Base-by-base conservation (phyloP, 768 basidiomycete species). In the Pisolithus microcarpus region DNA sequence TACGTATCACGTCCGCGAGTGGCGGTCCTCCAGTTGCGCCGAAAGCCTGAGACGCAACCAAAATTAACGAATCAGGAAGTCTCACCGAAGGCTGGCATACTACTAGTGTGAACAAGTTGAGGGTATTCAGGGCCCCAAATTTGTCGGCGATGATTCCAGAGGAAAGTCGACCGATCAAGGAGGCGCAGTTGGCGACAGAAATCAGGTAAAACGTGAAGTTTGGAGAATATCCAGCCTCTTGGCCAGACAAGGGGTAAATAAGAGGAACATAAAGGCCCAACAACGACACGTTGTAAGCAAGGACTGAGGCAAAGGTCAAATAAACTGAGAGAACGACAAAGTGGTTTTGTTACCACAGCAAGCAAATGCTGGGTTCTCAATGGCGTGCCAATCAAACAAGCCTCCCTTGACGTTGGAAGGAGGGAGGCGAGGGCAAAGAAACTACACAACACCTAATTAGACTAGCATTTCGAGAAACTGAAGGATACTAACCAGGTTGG, bases 391-490 rank as follows among this genome's bases (percentile, higher is more conserved):
- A 57, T 81, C 80, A 46, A 82, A 66, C 21, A 86, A 58, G 7
- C 82, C 80, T 4, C 82, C 80, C 7, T 67, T 61, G 6, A 72
- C 68, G 40, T 76, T 71, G 8, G 63, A 70, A 2, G 80, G 77
- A 0, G 79, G 78, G 1, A 82, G 64, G 2, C 79, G 72, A 34
- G 76, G 69, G 56, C 63, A 59, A 21, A 72, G 51, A 18, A 43
- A 11, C 49, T 43, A 8, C 7, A 3, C 19, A 63, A 58, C 21
- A 44, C 34, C 54, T 23, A 28, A 31, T 39, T 58, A 19, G 71
- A 51, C 19, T 64, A 61, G 34, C 54, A 23, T 38, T 71, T 68
- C 11, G 9, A 45, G 30, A 18, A 26, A 21, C 19, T 40, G 10
- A 11, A 37, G 38, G 30, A 15, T 10, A 46, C 49, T 8, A 18